Conservation (phyloP, 2,329 filamentous ascomycete genomes). For the Microcyclospora tardicrescens region DNA sequence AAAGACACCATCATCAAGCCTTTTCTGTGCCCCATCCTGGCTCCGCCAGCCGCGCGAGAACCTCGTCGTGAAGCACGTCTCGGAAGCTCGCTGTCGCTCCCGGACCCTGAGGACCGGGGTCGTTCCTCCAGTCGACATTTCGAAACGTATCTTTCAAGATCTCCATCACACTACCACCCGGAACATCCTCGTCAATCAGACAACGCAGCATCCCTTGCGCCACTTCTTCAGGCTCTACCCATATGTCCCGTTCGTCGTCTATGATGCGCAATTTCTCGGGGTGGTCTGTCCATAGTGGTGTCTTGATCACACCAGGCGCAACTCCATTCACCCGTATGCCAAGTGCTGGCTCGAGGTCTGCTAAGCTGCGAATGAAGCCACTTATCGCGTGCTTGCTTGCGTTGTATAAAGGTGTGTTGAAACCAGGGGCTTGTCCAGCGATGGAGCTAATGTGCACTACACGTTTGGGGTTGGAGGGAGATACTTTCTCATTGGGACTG, state of each 20-base stretch:
- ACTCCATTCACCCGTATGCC: slow-evolving; percentile 48
- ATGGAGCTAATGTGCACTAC: slow-evolving; percentile 33
- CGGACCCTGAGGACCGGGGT: slow-evolving; percentile 38
- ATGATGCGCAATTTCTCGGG: slow-evolving; percentile 46
- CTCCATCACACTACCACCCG: slow-evolving; percentile 42
- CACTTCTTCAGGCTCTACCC: slow-evolving; percentile 50
- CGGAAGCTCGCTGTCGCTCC: slow-evolving; percentile 30
- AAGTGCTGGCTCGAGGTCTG: slow-evolving; percentile 33
- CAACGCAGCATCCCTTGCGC: slow-evolving; percentile 45
- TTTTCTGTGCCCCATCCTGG: slow-evolving; percentile 36
- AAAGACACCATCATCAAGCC: slow-evolving; percentile 2
- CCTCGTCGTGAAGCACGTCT: slow-evolving; percentile 32
- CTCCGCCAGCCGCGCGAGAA: slow-evolving; percentile 35
- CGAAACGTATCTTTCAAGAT: slow-evolving; percentile 41
- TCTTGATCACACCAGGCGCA: slow-evolving; percentile 48
- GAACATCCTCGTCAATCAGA: slow-evolving; percentile 37
- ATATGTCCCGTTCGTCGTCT: slow-evolving; percentile 35
- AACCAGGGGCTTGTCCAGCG: slow-evolving; percentile 28
- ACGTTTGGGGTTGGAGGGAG: slow-evolving; percentile 30
- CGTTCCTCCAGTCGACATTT: slow-evolving; percentile 37
- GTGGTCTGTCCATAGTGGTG: slow-evolving; percentile 49
- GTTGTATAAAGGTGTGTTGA: slow-evolving; percentile 31
- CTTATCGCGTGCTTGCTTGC: slow-evolving; percentile 34
- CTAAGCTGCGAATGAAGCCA: slow-evolving; percentile 39
- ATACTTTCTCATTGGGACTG: slow-evolving; percentile 19